Base-by-base conservation (phyloP, 2,329 filamentous ascomycete genomes). In the Xylariaceae sp. region DNA sequence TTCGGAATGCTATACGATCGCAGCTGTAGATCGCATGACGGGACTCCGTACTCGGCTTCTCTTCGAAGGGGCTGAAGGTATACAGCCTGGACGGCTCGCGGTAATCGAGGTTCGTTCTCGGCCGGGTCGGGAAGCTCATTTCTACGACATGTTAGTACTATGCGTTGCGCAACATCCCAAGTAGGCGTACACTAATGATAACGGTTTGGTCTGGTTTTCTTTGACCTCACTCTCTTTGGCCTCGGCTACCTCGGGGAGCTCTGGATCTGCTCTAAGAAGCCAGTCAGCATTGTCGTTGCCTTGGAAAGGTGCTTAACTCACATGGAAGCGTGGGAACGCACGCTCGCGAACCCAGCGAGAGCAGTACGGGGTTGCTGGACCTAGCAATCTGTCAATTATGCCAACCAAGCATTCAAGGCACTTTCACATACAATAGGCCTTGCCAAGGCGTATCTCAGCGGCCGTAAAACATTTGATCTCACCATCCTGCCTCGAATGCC, bases 1-100 rank as follows among this genome's bases (percentile, higher is more conserved):
- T 95, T 93, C 45, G 89, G 88, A 28, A 90, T 73, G 57, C 79
- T 89, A 74, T 88, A 98, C 26, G 91, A 95, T 53, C 93, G 88
- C 37, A 98, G 72, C 63, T 98, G 93, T 26, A 98, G 81, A 63
- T 96, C 85, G 70, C 89, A 95, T 9, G 86, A 81, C 11, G 89
- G 89, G 28, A 95, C 78, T 38, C 88, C 88, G 60, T 87, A 83
- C 57, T 83, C 66, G 34, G 86, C 74, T 60, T 80, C 71, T 49
- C 87, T 83, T 55, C 86, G 87, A 38, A 97, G 74, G 13, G 93
- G 91, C 49, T 84, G 81, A 37, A 96, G 78, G 66, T 95, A 93
- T 34, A 94, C 73, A 29, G 91, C 87, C 69, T 94, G 87, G 22
- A 97, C 81, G 48, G 83, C 79, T 55, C 88, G 80, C 29, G 90